Percentiles rank a stretch among this genome's conserved stretches.
These are phyloP conservation scores for Calamus simplicifolius DNA, from an alignment of 176 grass and related monocot species.

Conservation along the genomic window DNA sequence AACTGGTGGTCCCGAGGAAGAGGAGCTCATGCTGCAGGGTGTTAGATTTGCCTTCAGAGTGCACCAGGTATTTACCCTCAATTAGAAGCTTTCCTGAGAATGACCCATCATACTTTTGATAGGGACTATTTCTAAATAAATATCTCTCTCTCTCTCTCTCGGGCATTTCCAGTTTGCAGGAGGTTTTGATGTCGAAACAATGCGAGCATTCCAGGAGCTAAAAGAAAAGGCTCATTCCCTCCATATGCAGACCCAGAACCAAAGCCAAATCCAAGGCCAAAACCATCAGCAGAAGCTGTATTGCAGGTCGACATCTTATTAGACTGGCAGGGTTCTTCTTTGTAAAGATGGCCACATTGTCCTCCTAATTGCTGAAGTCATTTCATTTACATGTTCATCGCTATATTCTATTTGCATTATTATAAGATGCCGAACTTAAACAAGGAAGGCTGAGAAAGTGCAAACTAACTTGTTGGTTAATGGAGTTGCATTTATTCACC, in stretches of 20 bases:
- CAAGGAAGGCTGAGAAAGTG: too few relatives aligned
- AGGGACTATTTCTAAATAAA: not conserved
- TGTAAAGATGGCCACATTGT: conserved; percentile 8
- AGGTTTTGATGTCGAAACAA: conserved; percentile 89
- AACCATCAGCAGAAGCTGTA: conserved; percentile 40
- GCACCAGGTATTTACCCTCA: conserved; percentile 55
- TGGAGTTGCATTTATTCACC: too few relatives aligned
- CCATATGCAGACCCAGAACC: conserved; percentile 39
- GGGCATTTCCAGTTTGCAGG: conserved; percentile 59
- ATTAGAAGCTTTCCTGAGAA: too few relatives aligned
- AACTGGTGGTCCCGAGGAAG: conserved; percentile 61
- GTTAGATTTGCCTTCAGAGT: conserved; percentile 96
- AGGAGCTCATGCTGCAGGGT: conserved; percentile 95
- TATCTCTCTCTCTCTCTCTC: not conserved
- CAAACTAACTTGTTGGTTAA: too few relatives aligned
- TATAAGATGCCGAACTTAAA: too few relatives aligned
- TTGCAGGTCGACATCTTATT: conserved; percentile 20
- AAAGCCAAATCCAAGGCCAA: conserved; percentile 23
- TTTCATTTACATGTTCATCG: not conserved
- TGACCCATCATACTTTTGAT: too few relatives aligned
- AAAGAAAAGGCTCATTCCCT: conserved; percentile 84
- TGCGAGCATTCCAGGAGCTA: conserved; percentile 91
- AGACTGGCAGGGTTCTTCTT: too few relatives aligned
- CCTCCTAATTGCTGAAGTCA: not conserved
- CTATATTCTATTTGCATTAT: conserved; percentile 11